phyloP scores from a whole-genome alignment of 768 basidiomycete genomes.

The Dendrothele bispora region DNA sequence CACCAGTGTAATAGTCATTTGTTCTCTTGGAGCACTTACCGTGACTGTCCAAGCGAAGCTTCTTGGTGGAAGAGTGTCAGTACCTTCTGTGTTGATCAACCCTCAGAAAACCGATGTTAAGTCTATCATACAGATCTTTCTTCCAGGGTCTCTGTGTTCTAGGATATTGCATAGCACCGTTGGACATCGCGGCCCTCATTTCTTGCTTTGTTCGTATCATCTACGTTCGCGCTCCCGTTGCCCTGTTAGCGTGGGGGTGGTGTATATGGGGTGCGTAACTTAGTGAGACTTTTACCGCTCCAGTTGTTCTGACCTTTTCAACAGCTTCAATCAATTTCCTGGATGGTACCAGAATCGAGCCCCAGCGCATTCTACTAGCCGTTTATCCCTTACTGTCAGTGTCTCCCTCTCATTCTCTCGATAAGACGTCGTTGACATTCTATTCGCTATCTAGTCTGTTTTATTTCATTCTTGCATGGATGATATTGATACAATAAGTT shows the following conservation, averaged over 20 bases:
- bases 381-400: constrained; percentile 94
- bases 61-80: constrained; percentile 81
- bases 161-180: constrained; percentile 93
- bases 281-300: no score
- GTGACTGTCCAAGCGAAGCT: constrained; percentile 98
- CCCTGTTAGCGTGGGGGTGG: constrained; percentile 90
- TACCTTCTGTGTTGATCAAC: constrained; percentile 9
- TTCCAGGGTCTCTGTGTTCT: constrained; percentile 95
- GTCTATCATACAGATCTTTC: constrained; percentile 64
- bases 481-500: constrained; percentile 86
- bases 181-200: constrained; percentile 87
- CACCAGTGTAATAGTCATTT: constrained; percentile 91
- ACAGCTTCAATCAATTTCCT: constrained; percentile 93
- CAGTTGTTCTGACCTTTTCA: neutral
- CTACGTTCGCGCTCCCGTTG: constrained; percentile 84
- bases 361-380: constrained; percentile 85
- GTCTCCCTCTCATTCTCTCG: constrained; percentile 3
- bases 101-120: constrained; percentile 4
- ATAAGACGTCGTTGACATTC: constrained; percentile 2
- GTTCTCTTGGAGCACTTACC: constrained; percentile 85
- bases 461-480: constrained; percentile 95
- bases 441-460: constrained; percentile 57
- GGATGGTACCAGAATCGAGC: constrained; percentile 92
- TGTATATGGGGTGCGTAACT: constrained; percentile 92
- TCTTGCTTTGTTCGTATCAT: constrained; percentile 83